Evolutionary conservation across 495 filamentous ascomycete genomes (phyloP), one percentile per base, ranked within the genome.

Genomic region (Jackrogersella multiformis): DNA sequence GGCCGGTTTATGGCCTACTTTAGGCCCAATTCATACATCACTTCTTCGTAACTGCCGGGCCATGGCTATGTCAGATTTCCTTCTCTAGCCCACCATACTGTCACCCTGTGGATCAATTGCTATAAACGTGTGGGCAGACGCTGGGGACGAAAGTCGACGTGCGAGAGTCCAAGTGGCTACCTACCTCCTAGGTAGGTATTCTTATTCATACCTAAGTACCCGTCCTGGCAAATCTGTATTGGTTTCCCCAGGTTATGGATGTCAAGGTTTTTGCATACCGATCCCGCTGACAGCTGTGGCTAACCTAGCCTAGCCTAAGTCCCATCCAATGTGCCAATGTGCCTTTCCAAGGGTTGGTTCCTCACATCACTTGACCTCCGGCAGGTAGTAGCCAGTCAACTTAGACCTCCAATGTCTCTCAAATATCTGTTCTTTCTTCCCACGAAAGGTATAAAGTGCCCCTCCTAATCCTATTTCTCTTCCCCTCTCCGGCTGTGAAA

Each of bases 11-110:
- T 35, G 26, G 55, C 42, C 41, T 42, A 12, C 32, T 48, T 39
- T 21, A 39, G 60, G 51, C 59, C 24, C 42, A 61, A 56, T 61
- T 56, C 61, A 69, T 69, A 61, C 66, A 69, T 69, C 60, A 64
- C 56, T 16, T 13, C 55, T 56, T 52, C 55, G 66, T 64, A 36
- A 61, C 46, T 10, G 6, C 42, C 15, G 2, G 21, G 35, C 49
- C 15, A 44, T 23, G 36, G 26, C 61, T 69, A 69, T 64, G 60
- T 61, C 56, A 64, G 44, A 41, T 64, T 56, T 64, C 42, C 21
- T 53, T 64, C 49, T 36, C 35, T 35, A 60, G 32, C 44, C 66
- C 42, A 51, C 61, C 21, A 5, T 52, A 52, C n/a, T 69, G 56
- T 61, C 5, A 52, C 39, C n/a, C 18, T 64, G 66, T 61, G 66